Percentiles rank a stretch among this genome's conserved stretches.
Conservation (phyloP, 768 basidiomycete species). For the Mycena kentingensis region DNA sequence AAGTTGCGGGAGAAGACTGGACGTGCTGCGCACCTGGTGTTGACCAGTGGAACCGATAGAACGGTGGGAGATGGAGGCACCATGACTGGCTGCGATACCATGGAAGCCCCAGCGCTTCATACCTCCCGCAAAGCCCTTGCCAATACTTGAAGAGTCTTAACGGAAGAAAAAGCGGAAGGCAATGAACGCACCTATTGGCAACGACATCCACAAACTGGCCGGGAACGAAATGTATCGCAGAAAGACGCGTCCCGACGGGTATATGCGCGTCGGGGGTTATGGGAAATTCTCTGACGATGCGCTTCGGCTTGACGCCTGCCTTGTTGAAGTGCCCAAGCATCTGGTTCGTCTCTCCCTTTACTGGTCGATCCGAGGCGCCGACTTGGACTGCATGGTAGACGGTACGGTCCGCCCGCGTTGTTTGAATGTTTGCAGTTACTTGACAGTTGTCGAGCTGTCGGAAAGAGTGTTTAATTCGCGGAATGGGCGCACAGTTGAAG, state of each 20-base stretch:
- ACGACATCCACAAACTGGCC: conserved; percentile 86
- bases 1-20: background rate
- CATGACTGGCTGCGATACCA: conserved; percentile 91
- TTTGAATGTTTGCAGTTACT: conserved; percentile 78
- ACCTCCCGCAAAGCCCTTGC: conserved; percentile 94
- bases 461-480: conserved; percentile 4
- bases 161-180: background rate
- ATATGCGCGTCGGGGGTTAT: conserved; percentile 89
- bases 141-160: conserved; percentile 58
- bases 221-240: conserved; percentile 93
- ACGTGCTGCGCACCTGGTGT: conserved; percentile 69
- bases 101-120: conserved; percentile 98
- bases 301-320: conserved; percentile 81
- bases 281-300: conserved; percentile 83
- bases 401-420: conserved; percentile 62
- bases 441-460: conserved; percentile 89
- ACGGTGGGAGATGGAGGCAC: conserved; percentile 94
- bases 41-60: conserved; percentile 91
- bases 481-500: conserved; percentile 2
- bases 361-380: conserved; percentile 74
- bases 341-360: conserved; percentile 71
- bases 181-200: conserved; percentile 10
- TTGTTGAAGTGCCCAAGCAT: conserved; percentile 90
- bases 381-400: conserved; percentile 94
- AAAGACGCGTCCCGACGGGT: conserved; percentile 86